Percentiles rank a stretch among this genome's conserved stretches.
Evolutionary conservation across 345 rosid genomes (phyloP).

Genomic region (Clarkia xantiana): DNA sequence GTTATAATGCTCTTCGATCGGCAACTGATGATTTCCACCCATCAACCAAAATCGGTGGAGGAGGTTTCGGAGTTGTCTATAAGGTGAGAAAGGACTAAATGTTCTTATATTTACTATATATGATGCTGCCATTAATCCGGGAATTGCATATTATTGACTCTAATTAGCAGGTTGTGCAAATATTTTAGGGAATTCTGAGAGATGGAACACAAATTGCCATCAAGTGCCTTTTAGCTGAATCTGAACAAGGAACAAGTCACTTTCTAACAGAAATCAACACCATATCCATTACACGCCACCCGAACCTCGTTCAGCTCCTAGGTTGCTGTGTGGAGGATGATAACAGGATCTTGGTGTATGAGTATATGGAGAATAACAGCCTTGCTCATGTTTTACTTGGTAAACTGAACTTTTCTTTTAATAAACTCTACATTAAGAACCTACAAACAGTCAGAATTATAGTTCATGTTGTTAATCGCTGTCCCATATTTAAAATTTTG

Average conservation of each 20-base stretch:
- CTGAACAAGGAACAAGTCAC: slow-evolving; percentile 45
- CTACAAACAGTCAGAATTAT: neutral
- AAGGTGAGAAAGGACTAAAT: slow-evolving; percentile 37
- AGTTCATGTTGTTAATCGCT: neutral
- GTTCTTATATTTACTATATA: neutral
- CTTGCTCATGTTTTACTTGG: slow-evolving; percentile 47
- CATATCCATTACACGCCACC: slow-evolving; percentile 43
- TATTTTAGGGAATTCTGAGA: slow-evolving; percentile 42
- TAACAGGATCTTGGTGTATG: slow-evolving; percentile 43
- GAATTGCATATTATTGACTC: neutral
- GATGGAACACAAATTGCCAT: slow-evolving; percentile 44
- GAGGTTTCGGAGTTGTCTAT: slow-evolving; percentile 85
- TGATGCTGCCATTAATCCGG: neutral
- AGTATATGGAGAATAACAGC: slow-evolving; percentile 61
- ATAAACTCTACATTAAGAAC: neutral
- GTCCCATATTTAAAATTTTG: no score
- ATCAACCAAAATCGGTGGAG: slow-evolving; percentile 18
- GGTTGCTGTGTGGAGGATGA: slow-evolving; percentile 51
- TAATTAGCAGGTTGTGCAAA: neutral
- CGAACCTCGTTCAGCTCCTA: slow-evolving; percentile 52
- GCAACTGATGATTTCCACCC: slow-evolving; percentile 45
- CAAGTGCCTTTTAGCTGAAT: slow-evolving; percentile 46
- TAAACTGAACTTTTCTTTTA: slow-evolving; percentile 7
- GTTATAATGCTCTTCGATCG: slow-evolving; percentile 62
- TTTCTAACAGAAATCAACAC: slow-evolving; percentile 46